phyloP scores from a whole-genome alignment of 1,139 yeast genomes.

The Protomyces gravidus region DNA sequence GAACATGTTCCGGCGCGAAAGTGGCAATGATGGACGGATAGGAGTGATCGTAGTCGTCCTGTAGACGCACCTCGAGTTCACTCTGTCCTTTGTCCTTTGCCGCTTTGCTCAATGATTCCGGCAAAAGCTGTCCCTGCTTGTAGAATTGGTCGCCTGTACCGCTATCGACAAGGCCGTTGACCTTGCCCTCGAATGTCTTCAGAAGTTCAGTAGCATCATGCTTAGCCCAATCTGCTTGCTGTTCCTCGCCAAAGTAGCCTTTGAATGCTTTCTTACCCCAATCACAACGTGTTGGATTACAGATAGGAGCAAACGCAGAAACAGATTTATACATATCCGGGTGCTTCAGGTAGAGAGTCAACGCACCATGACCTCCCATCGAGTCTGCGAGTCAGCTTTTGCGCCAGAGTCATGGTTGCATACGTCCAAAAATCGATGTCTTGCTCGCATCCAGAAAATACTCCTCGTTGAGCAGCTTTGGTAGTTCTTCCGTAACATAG shows the following conservation, averaged over 20 bases:
- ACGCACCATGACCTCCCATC: conserved; percentile 97
- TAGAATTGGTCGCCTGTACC: conserved; percentile 76
- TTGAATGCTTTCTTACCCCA: conserved; percentile 87
- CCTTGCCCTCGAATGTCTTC: conserved; percentile 51
- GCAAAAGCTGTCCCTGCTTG: conserved; percentile 64
- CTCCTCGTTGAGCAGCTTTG: conserved; percentile 47
- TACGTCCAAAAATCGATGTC: conserved; percentile 49
- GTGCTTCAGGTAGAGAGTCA: conserved; percentile 67
- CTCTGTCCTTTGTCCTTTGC: conserved; percentile 57
- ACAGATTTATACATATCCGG: conserved; percentile 75
- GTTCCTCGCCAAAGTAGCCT: conserved; percentile 66
- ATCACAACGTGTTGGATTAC: conserved; percentile 67
- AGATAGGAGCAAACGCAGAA: conserved; percentile 87
- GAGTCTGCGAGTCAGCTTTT: conserved; percentile 69
- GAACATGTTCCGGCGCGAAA: conserved; percentile 79
- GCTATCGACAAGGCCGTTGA: conserved; percentile 64
- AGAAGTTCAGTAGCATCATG: conserved; percentile 81
- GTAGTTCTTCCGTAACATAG: conserved; percentile 73
- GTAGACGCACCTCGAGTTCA: conserved; percentile 57
- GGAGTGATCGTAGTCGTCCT: conserved; percentile 85
- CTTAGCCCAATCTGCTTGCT: conserved; percentile 55
- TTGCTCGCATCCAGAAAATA: conserved; percentile 57
- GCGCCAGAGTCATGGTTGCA: not conserved
- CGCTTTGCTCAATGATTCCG: conserved; percentile 68
- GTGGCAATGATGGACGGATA: conserved; percentile 72